phyloP scores from a whole-genome alignment of 441 rosid species.

The Erysimum cheiri region DNA sequence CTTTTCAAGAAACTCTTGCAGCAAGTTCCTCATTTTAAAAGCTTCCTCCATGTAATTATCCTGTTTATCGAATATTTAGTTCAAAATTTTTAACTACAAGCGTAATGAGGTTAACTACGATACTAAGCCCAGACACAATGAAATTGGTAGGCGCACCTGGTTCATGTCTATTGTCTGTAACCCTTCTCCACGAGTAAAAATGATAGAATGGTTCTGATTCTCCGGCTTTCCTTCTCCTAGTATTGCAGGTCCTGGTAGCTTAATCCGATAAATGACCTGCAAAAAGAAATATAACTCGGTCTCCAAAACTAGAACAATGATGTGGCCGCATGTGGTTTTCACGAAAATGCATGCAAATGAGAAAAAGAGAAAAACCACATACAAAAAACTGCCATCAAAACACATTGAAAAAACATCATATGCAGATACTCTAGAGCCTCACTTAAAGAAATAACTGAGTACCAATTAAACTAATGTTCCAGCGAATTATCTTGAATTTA shows the following conservation, averaged over 20 bases:
- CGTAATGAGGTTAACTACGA: neutral
- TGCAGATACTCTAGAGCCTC: neutral
- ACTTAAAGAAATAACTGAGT: slow-evolving; percentile 1
- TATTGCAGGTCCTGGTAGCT: slow-evolving; percentile 71
- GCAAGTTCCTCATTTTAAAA: slow-evolving; percentile 79
- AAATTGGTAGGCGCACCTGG: slow-evolving; percentile 50
- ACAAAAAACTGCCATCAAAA: neutral
- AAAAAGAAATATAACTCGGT: slow-evolving; percentile 27
- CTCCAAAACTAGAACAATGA: slow-evolving; percentile 2
- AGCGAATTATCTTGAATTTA: slow-evolving; percentile 1
- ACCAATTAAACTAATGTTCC: neutral
- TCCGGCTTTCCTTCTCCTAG: slow-evolving; percentile 77
- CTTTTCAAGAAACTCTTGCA: slow-evolving; percentile 67
- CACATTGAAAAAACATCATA: neutral
- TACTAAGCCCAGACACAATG: slow-evolving; percentile 9
- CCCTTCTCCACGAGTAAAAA: slow-evolving; percentile 74
- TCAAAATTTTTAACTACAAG: neutral
- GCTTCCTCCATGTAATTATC: slow-evolving; percentile 88
- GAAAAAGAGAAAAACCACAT: neutral
- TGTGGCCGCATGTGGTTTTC: slow-evolving; percentile 1
- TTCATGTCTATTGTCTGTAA: slow-evolving; percentile 80
- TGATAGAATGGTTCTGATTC: slow-evolving; percentile 76
- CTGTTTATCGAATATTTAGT: slow-evolving; percentile 39
- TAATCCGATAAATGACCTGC: slow-evolving; percentile 64
- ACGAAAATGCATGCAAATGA: neutral